phyloP scores from a whole-genome alignment of 2,329 filamentous ascomycete species.

The Calonectria leucothoes region DNA sequence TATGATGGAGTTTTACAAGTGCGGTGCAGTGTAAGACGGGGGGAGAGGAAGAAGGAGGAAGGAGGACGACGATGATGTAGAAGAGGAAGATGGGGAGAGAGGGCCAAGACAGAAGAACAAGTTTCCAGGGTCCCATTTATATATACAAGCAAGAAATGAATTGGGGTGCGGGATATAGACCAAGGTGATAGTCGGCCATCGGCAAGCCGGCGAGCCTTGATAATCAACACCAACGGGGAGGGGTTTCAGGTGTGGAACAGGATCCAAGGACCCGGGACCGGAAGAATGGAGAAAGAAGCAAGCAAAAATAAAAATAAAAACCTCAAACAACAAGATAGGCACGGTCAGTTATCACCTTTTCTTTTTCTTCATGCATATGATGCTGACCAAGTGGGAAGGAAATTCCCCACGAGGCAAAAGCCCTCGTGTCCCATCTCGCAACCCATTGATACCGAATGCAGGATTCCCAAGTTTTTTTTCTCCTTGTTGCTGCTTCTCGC shows the following conservation, averaged over 20 bases:
- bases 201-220: slow-evolving; percentile 5
- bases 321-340: background rate
- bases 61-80: background rate
- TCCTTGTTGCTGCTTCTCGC: background rate
- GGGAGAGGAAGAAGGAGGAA: background rate
- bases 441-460: background rate
- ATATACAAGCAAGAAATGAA: background rate
- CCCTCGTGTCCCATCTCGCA: background rate
- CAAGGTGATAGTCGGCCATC: background rate
- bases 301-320: background rate
- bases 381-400: background rate
- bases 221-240: background rate
- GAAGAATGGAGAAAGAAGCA: background rate
- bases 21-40: background rate
- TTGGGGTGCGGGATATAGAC: slow-evolving; percentile 10
- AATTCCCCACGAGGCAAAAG: slow-evolving; percentile 12
- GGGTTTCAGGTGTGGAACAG: background rate
- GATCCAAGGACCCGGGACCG: background rate
- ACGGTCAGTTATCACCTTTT: background rate
- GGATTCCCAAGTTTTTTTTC: background rate
- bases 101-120: background rate
- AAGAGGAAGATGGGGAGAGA: background rate
- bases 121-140: background rate
- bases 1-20: background rate
- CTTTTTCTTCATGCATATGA: background rate